phyloP scores from a whole-genome alignment of 1,284 basidiomycete genomes.

The Abortiporus biennis region DNA sequence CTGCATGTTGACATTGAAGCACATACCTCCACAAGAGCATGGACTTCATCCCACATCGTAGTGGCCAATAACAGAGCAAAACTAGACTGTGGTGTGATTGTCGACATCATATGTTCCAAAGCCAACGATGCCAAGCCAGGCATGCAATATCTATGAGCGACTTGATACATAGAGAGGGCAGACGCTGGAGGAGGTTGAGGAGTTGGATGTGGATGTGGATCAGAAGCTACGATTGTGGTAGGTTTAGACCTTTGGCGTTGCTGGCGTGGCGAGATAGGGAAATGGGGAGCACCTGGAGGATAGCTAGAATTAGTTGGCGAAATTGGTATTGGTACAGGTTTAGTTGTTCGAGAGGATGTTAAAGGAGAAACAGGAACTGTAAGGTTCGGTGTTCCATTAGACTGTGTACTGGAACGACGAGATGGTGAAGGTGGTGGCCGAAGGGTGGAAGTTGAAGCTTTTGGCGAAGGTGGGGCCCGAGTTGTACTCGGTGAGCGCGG shows the following conservation, averaged over 20 bases:
- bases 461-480: conserved; percentile 1
- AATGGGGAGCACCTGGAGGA: conserved; percentile 30
- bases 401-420: conserved; percentile 15
- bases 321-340: conserved; percentile 20
- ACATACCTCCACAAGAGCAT: conserved; percentile 50
- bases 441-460: conserved; percentile 8
- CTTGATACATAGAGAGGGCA: conserved; percentile 73
- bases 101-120: conserved; percentile 69
- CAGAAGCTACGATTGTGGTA: conserved; percentile 31
- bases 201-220: conserved; percentile 76
- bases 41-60: conserved; percentile 59
- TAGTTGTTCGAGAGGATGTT: conserved; percentile 10
- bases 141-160: conserved; percentile 77
- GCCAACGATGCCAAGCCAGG: conserved; percentile 61
- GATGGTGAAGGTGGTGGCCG: conserved; percentile 18
- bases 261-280: conserved; percentile 41
- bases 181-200: conserved; percentile 57
- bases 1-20: background rate
- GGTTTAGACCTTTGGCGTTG: conserved; percentile 28
- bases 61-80: conserved; percentile 71
- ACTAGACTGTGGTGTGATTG: conserved; percentile 64
- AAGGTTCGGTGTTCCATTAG: conserved; percentile 6
- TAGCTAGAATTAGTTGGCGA: conserved; percentile 20
- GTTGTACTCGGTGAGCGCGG: background rate
- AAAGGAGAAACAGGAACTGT: conserved; percentile 15